Base-by-base conservation (phyloP, 441 rosid species). In the Jatropha multifida region DNA sequence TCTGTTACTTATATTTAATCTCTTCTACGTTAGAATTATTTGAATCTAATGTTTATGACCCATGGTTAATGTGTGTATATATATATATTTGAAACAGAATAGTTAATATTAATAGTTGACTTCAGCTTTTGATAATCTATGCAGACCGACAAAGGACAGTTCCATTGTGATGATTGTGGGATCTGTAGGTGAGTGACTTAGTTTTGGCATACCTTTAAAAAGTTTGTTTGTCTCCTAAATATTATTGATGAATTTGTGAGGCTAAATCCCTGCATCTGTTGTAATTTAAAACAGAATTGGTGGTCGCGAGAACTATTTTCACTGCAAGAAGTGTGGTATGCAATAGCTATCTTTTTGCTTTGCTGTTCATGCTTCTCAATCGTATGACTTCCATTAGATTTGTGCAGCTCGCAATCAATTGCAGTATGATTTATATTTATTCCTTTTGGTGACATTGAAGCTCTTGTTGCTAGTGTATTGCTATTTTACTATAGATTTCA, bases 151-250 rank as follows among this genome's bases (percentile, higher is more conserved):
- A 95, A 95, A 73, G 81, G 80, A 41, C 99, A 90, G 78, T 93
- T 93, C 78, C 99, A 95, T 81, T 95, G 98, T 70, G 84, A 92
- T 76, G 97, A 95, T 41, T 95, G 99, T 85, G 98, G 99, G n/a
- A 95, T 95, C 81, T 93, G 99, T 85, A 85, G 97, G 99, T 93
- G 54, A 69, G 88, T 80, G 10, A 54, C 65, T 20, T 9, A 26
- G 14, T 63, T 54, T 76, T 41, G 23, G 26, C 59, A 41, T 55
- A 0, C 62, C 65, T 40, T 6, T 32, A 32, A 32, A 32, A 32
- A 32, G 14, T 63, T 13, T 65, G 13, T 20, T 14, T 18, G 4
- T 44, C 26, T 49, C 62, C 40, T 55, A 18, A 68, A 26, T 42
- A 42, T n/a, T 65, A 18, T 56, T 10, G 38, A 42, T 11, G 38